These are phyloP conservation scores for Bacidia gigantensis DNA, from an alignment of 495 filamentous ascomycete genomes.

Conservation along the genomic window DNA sequence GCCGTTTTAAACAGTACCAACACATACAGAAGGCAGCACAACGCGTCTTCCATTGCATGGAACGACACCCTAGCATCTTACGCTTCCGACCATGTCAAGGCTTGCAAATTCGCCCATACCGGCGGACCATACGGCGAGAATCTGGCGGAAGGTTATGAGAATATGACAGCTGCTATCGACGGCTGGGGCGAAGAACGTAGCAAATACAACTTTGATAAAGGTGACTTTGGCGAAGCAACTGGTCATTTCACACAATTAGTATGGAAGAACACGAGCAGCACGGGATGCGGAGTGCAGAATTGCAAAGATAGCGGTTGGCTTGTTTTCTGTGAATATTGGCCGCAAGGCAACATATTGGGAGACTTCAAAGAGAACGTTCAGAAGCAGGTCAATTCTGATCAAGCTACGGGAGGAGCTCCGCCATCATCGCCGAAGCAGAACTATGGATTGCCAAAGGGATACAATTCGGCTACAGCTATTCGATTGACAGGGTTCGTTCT, in stretches of 20 bases:
- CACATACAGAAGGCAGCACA: conserved; percentile 49
- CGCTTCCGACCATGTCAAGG: conserved; percentile 36
- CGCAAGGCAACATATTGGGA: conserved; percentile 58
- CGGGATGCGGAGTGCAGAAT: conserved; percentile 53
- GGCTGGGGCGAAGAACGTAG: conserved; percentile 54
- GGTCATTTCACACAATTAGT: conserved; percentile 81
- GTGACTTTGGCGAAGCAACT: conserved; percentile 49
- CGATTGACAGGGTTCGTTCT: no score
- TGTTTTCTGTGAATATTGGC: conserved; percentile 71
- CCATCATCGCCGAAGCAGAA: neutral
- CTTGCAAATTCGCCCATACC: conserved; percentile 50
- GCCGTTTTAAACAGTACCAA: conserved; percentile 55
- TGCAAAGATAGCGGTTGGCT: conserved; percentile 54
- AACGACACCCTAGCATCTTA: conserved; percentile 47
- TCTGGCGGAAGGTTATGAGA: conserved; percentile 52
- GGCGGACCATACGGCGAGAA: conserved; percentile 66
- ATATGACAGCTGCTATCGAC: conserved; percentile 43
- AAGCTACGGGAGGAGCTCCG: neutral
- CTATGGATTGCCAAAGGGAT: neutral
- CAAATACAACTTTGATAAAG: conserved; percentile 42
- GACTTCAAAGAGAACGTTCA: conserved; percentile 38
- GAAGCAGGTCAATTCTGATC: neutral
- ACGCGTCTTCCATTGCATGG: conserved; percentile 48
- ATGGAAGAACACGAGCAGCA: conserved; percentile 54
- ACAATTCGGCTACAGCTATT: neutral